Evolutionary conservation across 225 moss, liverwort and hornwort genomes (phyloP).

Genomic region (Antitrichia curtipendula): DNA sequence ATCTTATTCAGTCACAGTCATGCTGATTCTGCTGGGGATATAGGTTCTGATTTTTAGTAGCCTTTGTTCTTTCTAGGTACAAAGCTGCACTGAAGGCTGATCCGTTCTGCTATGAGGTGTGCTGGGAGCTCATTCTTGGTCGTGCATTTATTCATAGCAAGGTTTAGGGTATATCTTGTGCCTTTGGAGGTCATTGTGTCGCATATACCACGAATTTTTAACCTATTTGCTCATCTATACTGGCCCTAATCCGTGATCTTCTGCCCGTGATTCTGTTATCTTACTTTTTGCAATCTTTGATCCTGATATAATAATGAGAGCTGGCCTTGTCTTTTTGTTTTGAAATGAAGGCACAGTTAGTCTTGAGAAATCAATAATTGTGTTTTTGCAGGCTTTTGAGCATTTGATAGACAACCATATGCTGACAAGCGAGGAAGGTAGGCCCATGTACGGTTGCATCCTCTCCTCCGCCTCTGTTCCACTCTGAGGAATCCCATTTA

Average conservation of each 20-base stretch:
- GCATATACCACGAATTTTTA: background rate
- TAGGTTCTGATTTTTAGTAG: background rate
- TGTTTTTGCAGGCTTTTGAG: conserved; percentile 64
- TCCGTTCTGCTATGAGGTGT: conserved; percentile 82
- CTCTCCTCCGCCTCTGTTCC: background rate
- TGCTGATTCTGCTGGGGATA: background rate
- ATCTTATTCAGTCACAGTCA: background rate
- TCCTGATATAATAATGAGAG: background rate
- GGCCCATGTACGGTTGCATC: conserved; percentile 35
- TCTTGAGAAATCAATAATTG: background rate
- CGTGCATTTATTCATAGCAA: background rate
- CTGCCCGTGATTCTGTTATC: background rate
- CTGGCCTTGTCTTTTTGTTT: background rate
- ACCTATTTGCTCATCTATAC: background rate
- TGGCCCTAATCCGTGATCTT: background rate
- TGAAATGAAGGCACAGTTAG: background rate
- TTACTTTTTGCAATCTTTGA: background rate
- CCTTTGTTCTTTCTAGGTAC: conserved; percentile 33
- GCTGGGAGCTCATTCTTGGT: background rate
- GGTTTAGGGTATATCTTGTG: background rate
- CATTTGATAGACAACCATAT: conserved; percentile 92
- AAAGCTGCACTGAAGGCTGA: conserved; percentile 96
- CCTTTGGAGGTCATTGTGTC: background rate
- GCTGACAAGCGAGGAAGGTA: conserved; percentile 93
- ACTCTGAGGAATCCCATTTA: background rate